Evolutionary conservation across 148 eudicot genomes (phyloP).

Genomic region (Tetragonia tetragonoides): DNA sequence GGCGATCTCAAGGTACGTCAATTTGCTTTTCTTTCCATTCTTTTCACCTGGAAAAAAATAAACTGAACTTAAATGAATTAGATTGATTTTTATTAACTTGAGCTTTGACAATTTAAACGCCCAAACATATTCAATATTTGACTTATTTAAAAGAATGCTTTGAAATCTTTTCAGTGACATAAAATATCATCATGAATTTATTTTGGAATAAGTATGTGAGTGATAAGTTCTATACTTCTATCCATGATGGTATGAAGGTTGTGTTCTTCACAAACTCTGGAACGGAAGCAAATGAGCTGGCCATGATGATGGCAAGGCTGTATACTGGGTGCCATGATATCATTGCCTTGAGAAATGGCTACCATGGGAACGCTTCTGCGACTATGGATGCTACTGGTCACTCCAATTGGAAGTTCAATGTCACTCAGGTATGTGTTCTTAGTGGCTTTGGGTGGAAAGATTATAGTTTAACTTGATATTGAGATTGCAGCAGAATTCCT

Average conservation of each 20-base stretch:
- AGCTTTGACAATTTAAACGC: too few species aligned
- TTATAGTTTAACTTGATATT: background rate
- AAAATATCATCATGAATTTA: too few species aligned
- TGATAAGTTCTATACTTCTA: background rate
- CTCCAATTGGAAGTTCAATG: conserved; percentile 82
- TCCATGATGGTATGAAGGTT: conserved; percentile 47
- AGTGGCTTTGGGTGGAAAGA: background rate
- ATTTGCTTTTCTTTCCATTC: background rate
- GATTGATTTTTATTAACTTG: too few species aligned
- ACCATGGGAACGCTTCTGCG: conserved; percentile 94
- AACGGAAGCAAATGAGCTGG: conserved; percentile 97
- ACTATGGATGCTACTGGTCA: conserved; percentile 98
- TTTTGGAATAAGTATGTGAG: too few species aligned
- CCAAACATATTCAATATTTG: too few species aligned
- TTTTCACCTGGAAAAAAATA: too few species aligned
- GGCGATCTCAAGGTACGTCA: conserved; percentile 84
- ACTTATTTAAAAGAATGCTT: too few species aligned
- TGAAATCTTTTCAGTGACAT: too few species aligned
- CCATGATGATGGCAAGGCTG: conserved; percentile 85
- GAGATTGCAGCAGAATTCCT: background rate
- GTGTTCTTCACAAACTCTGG: conserved; percentile 97
- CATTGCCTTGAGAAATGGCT: conserved; percentile 79
- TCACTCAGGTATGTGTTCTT: conserved; percentile 64
- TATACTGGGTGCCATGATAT: conserved; percentile 91
- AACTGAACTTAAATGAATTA: too few species aligned